Percentiles rank a stretch among this genome's conserved stretches.
phyloP scores from a whole-genome alignment of 352 stramenopile species.

The Aphanomyces invadans region DNA sequence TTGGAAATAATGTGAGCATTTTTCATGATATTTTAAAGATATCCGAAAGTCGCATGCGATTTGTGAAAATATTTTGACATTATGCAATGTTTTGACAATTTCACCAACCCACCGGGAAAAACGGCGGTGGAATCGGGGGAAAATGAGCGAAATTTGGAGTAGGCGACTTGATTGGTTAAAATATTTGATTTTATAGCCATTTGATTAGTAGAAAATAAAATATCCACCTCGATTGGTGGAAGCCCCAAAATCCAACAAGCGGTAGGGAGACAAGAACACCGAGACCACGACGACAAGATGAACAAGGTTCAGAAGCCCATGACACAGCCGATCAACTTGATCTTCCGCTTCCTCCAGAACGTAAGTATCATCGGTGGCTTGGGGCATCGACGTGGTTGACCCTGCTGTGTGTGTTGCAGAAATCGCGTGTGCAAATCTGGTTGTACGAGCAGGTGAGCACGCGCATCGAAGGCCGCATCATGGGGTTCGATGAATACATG shows the following conservation, averaged over 20 bases:
- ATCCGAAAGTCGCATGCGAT: neutral
- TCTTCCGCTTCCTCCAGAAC: constrained; percentile 98
- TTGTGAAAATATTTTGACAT: neutral
- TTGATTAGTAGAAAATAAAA: neutral
- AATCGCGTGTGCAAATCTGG: constrained; percentile 98
- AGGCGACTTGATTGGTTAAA: neutral
- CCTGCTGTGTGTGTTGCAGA: constrained; percentile 39
- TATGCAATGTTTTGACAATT: too few relatives aligned
- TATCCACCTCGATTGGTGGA: neutral
- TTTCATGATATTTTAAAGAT: neutral
- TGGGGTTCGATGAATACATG: constrained; percentile 99
- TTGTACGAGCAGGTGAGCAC: constrained; percentile 99
- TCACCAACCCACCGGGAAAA: too few relatives aligned
- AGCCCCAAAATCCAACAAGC: neutral
- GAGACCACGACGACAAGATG: constrained; percentile 41
- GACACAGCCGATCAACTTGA: constrained; percentile 99
- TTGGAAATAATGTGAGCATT: neutral
- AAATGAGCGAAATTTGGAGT: too few relatives aligned
- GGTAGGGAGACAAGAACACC: constrained; percentile 17
- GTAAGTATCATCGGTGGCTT: constrained; percentile 39
- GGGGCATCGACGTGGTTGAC: neutral
- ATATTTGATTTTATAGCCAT: neutral
- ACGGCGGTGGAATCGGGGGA: too few relatives aligned
- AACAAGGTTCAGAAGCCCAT: constrained; percentile 98
- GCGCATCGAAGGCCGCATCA: constrained; percentile 98